These are phyloP conservation scores for Neofusicoccum umdonicola DNA, from an alignment of 2,329 filamentous ascomycete genomes.

Conservation along the genomic window DNA sequence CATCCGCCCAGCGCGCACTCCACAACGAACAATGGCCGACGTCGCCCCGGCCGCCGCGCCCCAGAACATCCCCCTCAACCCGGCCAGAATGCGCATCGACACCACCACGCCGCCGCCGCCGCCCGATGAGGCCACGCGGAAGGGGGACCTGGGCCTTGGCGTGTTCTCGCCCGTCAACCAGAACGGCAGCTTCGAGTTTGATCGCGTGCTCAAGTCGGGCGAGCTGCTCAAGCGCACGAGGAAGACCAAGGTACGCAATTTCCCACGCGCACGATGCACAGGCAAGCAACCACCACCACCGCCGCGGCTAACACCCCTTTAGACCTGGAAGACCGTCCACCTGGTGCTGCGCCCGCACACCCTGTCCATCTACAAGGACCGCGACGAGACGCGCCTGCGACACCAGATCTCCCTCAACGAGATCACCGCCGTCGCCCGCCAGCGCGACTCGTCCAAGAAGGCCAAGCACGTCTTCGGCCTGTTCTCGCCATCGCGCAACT, in stretches of 20 bases:
- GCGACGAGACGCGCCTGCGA: slow-evolving; percentile 83
- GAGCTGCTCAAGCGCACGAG: slow-evolving; percentile 84
- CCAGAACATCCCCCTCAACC: slow-evolving; percentile 23
- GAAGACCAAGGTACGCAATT: slow-evolving; percentile 76
- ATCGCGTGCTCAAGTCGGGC: slow-evolving; percentile 87
- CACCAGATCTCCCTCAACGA: slow-evolving; percentile 87
- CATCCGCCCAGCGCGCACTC: not conserved
- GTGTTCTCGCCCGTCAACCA: slow-evolving; percentile 84
- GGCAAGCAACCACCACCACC: not conserved
- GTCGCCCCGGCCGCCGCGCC: slow-evolving; percentile 27
- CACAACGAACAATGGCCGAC: slow-evolving; percentile 27
- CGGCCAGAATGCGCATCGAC: slow-evolving; percentile 28
- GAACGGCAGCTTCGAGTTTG: slow-evolving; percentile 93
- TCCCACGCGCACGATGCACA: not conserved
- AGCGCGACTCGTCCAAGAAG: slow-evolving; percentile 86
- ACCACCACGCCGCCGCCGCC: slow-evolving; percentile 26
- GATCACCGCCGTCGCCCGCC: slow-evolving; percentile 82
- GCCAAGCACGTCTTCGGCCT: slow-evolving; percentile 86
- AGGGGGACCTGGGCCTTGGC: slow-evolving; percentile 39
- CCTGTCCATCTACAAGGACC: slow-evolving; percentile 89
- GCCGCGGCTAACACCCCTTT: slow-evolving; percentile 24
- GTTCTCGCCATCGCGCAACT: slow-evolving; percentile 88
- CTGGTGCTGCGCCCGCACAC: slow-evolving; percentile 87
- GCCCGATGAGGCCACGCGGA: slow-evolving; percentile 19
- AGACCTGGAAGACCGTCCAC: slow-evolving; percentile 89